Percentiles rank a stretch among this genome's conserved stretches.
Conservation (phyloP, 768 basidiomycete genomes). For the Phaffia australis region DNA sequence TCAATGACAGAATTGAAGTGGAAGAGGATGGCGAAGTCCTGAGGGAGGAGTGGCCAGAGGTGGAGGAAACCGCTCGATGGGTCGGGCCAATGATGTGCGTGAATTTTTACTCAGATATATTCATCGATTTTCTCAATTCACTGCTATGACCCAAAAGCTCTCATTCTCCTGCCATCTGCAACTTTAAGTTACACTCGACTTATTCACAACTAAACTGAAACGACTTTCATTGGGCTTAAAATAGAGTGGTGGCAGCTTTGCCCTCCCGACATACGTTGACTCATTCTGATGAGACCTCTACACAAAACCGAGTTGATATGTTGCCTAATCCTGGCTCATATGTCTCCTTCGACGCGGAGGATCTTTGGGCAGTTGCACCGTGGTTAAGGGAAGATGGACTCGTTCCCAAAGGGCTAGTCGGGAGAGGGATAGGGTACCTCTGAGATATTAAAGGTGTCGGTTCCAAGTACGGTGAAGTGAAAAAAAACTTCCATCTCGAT, state of each 20-base stretch:
- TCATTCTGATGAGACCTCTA: background rate
- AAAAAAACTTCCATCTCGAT: no score
- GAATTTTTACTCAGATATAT: background rate
- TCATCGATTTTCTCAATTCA: background rate
- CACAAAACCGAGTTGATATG: background rate
- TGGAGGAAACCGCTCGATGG: slow-evolving; percentile 6
- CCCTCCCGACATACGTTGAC: background rate
- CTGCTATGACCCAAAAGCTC: background rate
- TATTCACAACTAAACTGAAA: no score
- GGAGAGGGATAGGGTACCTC: no score
- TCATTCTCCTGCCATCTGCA: background rate
- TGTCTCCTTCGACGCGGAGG: slow-evolving; percentile 15
- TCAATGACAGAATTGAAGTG: background rate
- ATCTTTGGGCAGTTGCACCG: slow-evolving; percentile 23
- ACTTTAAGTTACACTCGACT: background rate
- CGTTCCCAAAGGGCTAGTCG: no score
- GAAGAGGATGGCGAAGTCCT: background rate
- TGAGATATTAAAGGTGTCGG: no score
- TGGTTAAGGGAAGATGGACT: slow-evolving; percentile 8
- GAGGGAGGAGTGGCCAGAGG: slow-evolving; percentile 14
- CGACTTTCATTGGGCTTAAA: no score
- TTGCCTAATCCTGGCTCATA: slow-evolving; percentile 3
- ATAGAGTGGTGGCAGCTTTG: slow-evolving; percentile 19
- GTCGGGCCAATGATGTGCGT: slow-evolving; percentile 25
- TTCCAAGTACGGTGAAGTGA: no score